Evolutionary conservation across 148 eudicot species (phyloP).

Genomic region (Rhododendron williamsianum): DNA sequence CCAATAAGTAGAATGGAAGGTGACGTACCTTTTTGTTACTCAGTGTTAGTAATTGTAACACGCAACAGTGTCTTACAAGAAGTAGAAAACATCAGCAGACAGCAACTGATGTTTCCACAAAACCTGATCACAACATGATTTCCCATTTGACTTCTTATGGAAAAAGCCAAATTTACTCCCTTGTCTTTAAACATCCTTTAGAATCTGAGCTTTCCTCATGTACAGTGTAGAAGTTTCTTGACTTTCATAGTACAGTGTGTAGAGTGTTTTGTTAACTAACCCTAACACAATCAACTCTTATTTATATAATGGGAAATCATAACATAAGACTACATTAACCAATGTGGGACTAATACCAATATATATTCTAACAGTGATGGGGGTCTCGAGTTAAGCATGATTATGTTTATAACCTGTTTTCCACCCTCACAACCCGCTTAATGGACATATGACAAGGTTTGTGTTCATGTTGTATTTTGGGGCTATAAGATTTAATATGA

Average conservation of each 20-base stretch:
- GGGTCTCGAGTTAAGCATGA: not conserved
- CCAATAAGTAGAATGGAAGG: not conserved
- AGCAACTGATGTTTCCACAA: slow-evolving; percentile 1
- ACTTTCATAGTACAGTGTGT: not conserved
- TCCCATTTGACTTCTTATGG: not conserved
- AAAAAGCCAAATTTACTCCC: slow-evolving; percentile 9
- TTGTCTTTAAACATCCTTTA: slow-evolving; percentile 1
- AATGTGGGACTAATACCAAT: too few species aligned
- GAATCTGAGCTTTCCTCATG: not conserved
- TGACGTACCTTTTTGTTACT: not conserved
- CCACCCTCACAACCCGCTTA: not conserved
- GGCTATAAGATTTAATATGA: not conserved
- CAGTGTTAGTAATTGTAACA: not conserved
- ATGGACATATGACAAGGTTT: not conserved
- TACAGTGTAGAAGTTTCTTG: not conserved
- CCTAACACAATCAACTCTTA: too few species aligned
- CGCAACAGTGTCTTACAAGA: not conserved
- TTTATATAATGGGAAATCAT: too few species aligned
- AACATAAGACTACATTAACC: too few species aligned
- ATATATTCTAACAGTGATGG: not conserved
- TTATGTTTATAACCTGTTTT: not conserved
- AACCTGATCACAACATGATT: not conserved
- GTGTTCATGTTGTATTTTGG: not conserved
- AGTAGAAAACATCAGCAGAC: not conserved
- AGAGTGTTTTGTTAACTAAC: too few species aligned